A percentile compares a stretch with the other conserved stretches of the same genome.
Evolutionary conservation across 345 rosid genomes (phyloP).

Genomic region (Dipteronia sinensis): DNA sequence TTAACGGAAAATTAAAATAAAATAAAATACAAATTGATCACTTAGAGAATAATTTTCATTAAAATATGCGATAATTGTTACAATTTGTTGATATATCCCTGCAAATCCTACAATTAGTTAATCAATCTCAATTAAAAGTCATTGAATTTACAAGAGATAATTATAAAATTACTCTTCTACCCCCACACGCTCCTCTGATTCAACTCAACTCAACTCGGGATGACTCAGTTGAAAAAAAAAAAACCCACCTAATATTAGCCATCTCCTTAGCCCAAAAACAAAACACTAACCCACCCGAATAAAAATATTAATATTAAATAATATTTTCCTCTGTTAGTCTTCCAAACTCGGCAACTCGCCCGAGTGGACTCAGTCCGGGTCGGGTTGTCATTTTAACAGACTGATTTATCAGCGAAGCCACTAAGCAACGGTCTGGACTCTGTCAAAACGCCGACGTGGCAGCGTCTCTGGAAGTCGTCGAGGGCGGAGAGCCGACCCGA

Average conservation of each 20-base stretch:
- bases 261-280: constrained; percentile 32
- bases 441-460: constrained; percentile 42
- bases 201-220: constrained; percentile 30
- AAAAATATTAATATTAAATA: not conserved
- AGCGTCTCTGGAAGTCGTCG: constrained; percentile 59
- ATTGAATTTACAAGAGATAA: constrained; percentile 36
- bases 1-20: too few relatives aligned
- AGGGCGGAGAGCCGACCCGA: constrained; percentile 31
- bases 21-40: too few relatives aligned
- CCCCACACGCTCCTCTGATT: not conserved
- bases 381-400: constrained; percentile 11
- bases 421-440: constrained; percentile 75
- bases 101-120: constrained; percentile 26
- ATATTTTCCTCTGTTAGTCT: not conserved
- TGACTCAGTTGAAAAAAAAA: constrained; percentile 36
- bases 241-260: constrained; percentile 17
- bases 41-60: not conserved
- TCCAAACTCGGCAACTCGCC: constrained; percentile 22
- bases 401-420: constrained; percentile 40
- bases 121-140: constrained; percentile 18
- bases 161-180: not conserved
- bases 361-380: constrained; percentile 21
- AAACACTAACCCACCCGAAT: not conserved
- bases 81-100: not conserved
- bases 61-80: not conserved